A percentile compares a stretch with the other conserved stretches of the same genome.
Evolutionary conservation across 768 basidiomycete genomes (phyloP).

Genomic region (Pluteus cervinus): DNA sequence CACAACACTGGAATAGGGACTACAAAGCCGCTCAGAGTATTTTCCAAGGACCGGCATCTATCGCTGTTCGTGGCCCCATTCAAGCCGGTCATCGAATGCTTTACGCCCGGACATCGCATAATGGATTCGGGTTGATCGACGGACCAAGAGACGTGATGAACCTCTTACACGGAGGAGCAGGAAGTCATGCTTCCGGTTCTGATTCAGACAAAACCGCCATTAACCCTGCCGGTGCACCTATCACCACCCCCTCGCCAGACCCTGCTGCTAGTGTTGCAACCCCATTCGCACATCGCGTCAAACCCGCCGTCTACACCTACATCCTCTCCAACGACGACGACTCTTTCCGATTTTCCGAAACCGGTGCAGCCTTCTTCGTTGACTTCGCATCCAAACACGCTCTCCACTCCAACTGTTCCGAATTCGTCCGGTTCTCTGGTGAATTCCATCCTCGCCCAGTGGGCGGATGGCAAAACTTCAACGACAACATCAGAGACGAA

Average conservation of each 20-base stretch:
- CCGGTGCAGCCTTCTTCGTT: conserved; percentile 82
- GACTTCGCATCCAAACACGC: conserved; percentile 87
- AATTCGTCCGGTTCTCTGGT: conserved; percentile 63
- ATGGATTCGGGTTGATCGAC: conserved; percentile 57
- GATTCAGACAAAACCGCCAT: too few relatives aligned
- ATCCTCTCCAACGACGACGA: conserved; percentile 73
- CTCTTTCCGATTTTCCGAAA: conserved; percentile 79
- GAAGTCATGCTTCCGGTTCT: conserved; percentile 10
- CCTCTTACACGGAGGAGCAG: conserved; percentile 45
- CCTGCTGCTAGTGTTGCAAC: conserved; percentile 1
- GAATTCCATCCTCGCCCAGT: conserved; percentile 74
- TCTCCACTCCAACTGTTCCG: conserved; percentile 69
- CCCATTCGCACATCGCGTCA: conserved; percentile 42
- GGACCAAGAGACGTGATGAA: conserved; percentile 38
- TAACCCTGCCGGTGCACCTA: too few relatives aligned
- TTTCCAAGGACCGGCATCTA: conserved; percentile 54
- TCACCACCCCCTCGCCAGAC: too few relatives aligned
- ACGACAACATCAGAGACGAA: conserved; percentile 45
- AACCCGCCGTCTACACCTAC: conserved; percentile 84
- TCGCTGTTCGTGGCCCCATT: conserved; percentile 63
- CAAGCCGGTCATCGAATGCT: conserved; percentile 70
- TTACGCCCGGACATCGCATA: conserved; percentile 60
- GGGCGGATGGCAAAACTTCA: conserved; percentile 63
- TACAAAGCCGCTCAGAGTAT: conserved; percentile 72
- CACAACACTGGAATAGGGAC: conserved; percentile 63